Base-by-base conservation (phyloP, 768 basidiomycete genomes). In the Cubamyces lactineus region DNA sequence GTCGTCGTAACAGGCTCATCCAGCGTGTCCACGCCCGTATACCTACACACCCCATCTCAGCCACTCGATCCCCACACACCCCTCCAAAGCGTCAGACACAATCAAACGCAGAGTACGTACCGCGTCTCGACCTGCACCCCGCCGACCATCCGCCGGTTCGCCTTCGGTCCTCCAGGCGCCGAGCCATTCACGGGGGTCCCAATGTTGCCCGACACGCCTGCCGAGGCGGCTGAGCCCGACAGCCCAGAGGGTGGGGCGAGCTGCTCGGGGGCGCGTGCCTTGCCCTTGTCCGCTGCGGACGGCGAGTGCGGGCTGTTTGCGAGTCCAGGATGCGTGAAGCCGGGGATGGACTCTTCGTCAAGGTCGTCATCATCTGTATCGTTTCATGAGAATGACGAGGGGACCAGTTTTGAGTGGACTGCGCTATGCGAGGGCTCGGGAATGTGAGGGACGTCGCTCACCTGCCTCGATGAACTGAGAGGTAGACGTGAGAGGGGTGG, bases 1-100 rank as follows among this genome's bases (percentile, higher is more conserved):
- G 96, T 98, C 34, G 83, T 82, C 5, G 87, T 84, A 17, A 98
- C 83, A 3, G 96, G 94, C 73, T 98, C 96, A 69, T 98, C 96
- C 34, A 98, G 81, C 0, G 96, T 97, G 68, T 96, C 92, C 9
- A 79, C 81, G 11, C 90, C 91, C n/a, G 92, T 82, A 74, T 87
- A 92, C 67, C 92, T 90, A 60, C 8, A 45, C 11, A 34, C 1
- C 53, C 17, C 39, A 45, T 3, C 15, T 68, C 28, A 57, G 45
- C 42, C 30, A 19, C 40, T 15, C 21, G 7, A 5, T 39, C 42
- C n/a, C n/a, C 7, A 46, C n/a, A 24, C 16, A 5, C 1, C 16
- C 43, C 43, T 19, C 45, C 45, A 28, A 28, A 28, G 19, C n/a
- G 8, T 23, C 46, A 47, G 23, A 47, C 28, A 30, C 24, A 1